These are phyloP conservation scores for Pichia sp. DNA, from an alignment of 1,139 yeast genomes.

Conservation along the genomic window DNA sequence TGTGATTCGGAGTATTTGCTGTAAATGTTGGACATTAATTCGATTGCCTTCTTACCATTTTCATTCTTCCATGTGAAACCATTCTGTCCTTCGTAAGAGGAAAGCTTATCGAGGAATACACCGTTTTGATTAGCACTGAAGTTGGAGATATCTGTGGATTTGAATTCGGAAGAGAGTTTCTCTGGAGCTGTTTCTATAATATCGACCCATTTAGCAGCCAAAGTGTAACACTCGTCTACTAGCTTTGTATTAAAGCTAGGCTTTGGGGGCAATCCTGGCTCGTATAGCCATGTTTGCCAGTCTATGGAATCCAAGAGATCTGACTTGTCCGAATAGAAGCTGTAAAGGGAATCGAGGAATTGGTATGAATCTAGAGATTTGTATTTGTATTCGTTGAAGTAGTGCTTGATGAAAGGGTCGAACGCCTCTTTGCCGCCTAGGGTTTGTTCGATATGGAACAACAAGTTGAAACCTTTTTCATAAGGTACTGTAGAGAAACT, in stretches of 20 bases:
- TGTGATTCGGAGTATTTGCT: conserved; percentile 43
- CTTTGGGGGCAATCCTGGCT: conserved; percentile 84
- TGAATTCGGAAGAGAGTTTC: conserved; percentile 29
- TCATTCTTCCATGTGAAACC: conserved; percentile 34
- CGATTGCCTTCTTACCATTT: conserved; percentile 36
- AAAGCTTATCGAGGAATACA: conserved; percentile 70
- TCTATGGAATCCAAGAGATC: conserved; percentile 60
- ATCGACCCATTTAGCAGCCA: conserved; percentile 63
- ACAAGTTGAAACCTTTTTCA: conserved; percentile 81
- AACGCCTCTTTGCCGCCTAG: conserved; percentile 69
- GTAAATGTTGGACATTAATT: conserved; percentile 44
- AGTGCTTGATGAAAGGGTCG: conserved; percentile 75
- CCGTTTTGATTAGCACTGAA: conserved; percentile 76
- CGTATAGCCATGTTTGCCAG: conserved; percentile 80
- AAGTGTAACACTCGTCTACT: conserved; percentile 64
- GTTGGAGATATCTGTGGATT: conserved; percentile 42
- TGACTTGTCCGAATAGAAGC: conserved; percentile 48
- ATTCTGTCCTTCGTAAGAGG: conserved; percentile 36
- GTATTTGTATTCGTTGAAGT: conserved; percentile 66
- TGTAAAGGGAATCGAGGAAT: conserved; percentile 73
- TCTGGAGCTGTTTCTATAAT: conserved; percentile 32
- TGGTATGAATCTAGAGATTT: conserved; percentile 76
- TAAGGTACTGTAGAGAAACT: conserved; percentile 86
- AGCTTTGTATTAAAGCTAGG: conserved; percentile 75
- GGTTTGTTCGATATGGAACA: conserved; percentile 65